phyloP scores from a whole-genome alignment of 148 eudicot genomes.

The Rhododendron henanense region DNA sequence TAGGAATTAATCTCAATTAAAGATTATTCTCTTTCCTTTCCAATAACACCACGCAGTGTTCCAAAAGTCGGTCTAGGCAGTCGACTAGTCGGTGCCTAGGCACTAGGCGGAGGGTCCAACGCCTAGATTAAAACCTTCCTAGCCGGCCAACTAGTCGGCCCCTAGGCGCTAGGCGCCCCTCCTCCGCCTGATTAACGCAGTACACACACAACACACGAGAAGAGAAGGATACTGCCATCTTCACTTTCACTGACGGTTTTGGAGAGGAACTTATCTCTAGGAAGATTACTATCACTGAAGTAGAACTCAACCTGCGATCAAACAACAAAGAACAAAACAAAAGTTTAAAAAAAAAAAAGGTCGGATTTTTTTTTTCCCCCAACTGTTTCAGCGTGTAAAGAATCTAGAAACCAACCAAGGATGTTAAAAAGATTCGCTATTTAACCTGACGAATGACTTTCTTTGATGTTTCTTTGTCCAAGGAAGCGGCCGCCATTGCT shows the following conservation, averaged over 20 bases:
- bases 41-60: neutral
- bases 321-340: neutral
- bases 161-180: neutral
- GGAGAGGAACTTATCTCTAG: conserved; percentile 60
- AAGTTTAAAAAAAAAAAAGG: neutral
- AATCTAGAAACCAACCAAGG: neutral
- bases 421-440: neutral
- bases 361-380: neutral
- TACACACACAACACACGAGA: neutral
- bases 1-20: neutral
- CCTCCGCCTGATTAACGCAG: too few relatives aligned
- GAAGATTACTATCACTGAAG: conserved; percentile 93
- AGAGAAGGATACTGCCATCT: conserved; percentile 87
- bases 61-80: neutral
- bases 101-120: neutral
- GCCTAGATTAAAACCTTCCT: neutral
- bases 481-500: conserved; percentile 35
- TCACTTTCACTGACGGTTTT: conserved; percentile 60
- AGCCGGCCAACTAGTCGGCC: neutral
- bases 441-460: conserved; percentile 85
- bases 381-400: neutral
- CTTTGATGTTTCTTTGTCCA: conserved; percentile 72
- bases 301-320: conserved; percentile 78
- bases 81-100: neutral
- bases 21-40: neutral